These are phyloP conservation scores for Botrytis medusae DNA, from an alignment of 2,329 filamentous ascomycete genomes.

Conservation along the genomic window DNA sequence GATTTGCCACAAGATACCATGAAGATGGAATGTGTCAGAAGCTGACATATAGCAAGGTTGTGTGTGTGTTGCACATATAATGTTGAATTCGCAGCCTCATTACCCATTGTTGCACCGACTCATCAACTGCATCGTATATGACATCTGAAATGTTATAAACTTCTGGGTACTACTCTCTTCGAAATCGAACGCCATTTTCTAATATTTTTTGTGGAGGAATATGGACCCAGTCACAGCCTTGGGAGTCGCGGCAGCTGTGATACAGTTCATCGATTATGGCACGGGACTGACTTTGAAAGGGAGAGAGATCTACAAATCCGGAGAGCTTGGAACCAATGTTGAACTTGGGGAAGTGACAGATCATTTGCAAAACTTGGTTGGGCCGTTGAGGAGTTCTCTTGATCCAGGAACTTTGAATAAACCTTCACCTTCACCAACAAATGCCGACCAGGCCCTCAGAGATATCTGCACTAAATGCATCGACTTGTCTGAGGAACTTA, in stretches of 20 bases:
- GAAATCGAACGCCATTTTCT: background rate
- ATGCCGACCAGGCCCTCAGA: background rate
- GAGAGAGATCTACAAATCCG: background rate
- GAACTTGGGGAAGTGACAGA: background rate
- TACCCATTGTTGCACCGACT: fast-evolving
- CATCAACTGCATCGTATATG: background rate
- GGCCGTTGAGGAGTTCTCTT: background rate
- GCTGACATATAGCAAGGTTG: background rate
- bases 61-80: background rate
- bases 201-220: background rate
- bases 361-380: background rate
- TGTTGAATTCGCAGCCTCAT: background rate
- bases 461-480: background rate
- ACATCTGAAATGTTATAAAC: background rate
- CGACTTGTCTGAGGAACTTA: background rate
- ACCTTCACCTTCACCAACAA: background rate
- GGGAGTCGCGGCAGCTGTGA: background rate
- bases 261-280: background rate
- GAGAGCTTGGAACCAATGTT: background rate
- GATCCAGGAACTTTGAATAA: too few relatives aligned
- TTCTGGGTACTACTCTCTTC: too few relatives aligned
- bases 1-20: background rate
- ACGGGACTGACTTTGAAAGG: background rate
- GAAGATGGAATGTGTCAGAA: background rate
- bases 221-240: slow-evolving; percentile 1